Evolutionary conservation across 495 filamentous ascomycete species (phyloP).

Genomic region (Aspergillus cavernicola): DNA sequence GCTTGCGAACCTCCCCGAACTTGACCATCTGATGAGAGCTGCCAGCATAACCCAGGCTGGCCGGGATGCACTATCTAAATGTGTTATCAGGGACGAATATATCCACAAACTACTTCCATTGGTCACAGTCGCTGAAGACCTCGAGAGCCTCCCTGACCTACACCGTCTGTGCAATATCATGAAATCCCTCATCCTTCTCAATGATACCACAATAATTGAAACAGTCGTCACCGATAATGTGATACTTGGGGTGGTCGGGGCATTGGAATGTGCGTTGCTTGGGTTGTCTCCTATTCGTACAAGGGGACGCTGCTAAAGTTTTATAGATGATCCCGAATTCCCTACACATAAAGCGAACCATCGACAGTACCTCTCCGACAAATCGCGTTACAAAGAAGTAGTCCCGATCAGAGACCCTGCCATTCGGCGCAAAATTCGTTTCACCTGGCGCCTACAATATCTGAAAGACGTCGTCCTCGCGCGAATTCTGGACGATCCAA

Average conservation of each 20-base stretch:
- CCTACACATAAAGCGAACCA: slow-evolving; percentile 99
- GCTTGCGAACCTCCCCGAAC: slow-evolving; percentile 73
- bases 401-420: slow-evolving; percentile 79
- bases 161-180: slow-evolving; percentile 96
- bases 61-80: slow-evolving; percentile 86
- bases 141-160: slow-evolving; percentile 80
- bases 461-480: slow-evolving; percentile 98
- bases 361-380: slow-evolving; percentile 83
- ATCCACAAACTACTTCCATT: slow-evolving; percentile 83
- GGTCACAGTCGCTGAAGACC: slow-evolving; percentile 81
- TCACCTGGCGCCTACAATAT: slow-evolving; percentile 93
- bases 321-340: slow-evolving; percentile 87
- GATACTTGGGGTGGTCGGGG: slow-evolving; percentile 90
- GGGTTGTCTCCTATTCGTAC: not conserved
- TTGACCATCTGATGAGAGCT: slow-evolving; percentile 74
- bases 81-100: slow-evolving; percentile 78
- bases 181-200: slow-evolving; percentile 91
- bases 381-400: slow-evolving; percentile 92
- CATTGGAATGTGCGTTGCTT: slow-evolving; percentile 69
- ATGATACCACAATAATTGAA: slow-evolving; percentile 92
- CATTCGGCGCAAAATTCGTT: slow-evolving; percentile 88
- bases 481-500: slow-evolving; percentile 93
- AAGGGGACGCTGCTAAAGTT: slow-evolving; percentile 15
- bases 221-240: slow-evolving; percentile 85
- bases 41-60: slow-evolving; percentile 70